Evolutionary conservation across 2,329 filamentous ascomycete genomes (phyloP).

Genomic region (Nemania diffusa): DNA sequence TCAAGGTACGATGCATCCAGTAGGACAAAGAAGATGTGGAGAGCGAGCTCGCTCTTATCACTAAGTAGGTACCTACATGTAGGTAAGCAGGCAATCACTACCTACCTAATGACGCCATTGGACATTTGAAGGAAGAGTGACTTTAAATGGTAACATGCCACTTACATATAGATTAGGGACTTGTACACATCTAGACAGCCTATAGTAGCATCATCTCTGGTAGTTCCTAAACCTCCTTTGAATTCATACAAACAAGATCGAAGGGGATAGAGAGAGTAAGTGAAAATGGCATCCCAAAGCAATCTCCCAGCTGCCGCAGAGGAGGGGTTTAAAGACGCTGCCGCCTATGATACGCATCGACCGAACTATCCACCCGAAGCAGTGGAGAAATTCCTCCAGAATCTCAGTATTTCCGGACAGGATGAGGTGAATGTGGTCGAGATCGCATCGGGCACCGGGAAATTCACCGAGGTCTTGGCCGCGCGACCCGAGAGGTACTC

Average conservation of each 20-base stretch:
- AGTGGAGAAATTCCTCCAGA: constrained; percentile 66
- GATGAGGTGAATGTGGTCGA: constrained; percentile 66
- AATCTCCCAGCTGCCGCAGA: constrained; percentile 50
- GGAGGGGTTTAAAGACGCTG: constrained; percentile 74
- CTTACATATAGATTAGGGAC: too few relatives aligned
- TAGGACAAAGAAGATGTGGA: neutral
- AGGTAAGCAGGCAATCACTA: neutral
- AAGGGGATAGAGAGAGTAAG: neutral
- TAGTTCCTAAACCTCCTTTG: neutral
- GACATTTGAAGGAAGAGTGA: neutral
- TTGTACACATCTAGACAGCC: neutral
- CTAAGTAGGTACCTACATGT: neutral
- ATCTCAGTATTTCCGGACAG: constrained; percentile 62
- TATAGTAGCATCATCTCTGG: neutral
- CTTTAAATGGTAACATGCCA: too few relatives aligned
- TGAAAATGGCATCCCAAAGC: constrained; percentile 38
- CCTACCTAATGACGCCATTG: constrained; percentile 28
- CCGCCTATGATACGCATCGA: constrained; percentile 73
- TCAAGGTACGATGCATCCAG: too few relatives aligned
- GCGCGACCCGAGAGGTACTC: constrained; percentile 67
- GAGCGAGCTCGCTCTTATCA: neutral
- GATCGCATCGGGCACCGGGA: constrained; percentile 75
- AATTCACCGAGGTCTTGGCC: constrained; percentile 73
- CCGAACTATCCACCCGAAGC: constrained; percentile 72
- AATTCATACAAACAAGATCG: neutral